Conservation (phyloP, 2,329 filamentous ascomycete genomes). For the Calonectria hawksworthii region DNA sequence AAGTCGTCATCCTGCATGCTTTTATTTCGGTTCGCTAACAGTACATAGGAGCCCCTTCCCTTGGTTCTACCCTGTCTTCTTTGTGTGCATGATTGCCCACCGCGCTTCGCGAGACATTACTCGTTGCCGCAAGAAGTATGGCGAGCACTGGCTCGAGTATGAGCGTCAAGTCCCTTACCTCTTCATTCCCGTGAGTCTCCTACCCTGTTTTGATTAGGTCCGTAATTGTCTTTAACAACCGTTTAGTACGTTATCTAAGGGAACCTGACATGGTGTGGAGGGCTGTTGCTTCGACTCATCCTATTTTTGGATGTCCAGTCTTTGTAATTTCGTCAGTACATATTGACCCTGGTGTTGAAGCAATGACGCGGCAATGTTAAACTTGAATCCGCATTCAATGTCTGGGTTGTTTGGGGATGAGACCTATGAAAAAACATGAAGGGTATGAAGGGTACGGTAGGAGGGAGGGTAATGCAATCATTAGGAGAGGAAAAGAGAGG, state of each 20-base stretch:
- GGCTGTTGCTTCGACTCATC: background rate
- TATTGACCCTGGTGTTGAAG: background rate
- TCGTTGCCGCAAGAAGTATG: conserved; percentile 84
- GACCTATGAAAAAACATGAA: conserved; percentile 6
- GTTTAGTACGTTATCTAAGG: conserved; percentile 59
- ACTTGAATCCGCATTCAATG: background rate
- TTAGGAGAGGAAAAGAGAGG: background rate
- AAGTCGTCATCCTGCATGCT: conserved; percentile 21
- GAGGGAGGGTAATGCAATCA: background rate
- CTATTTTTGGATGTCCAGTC: background rate
- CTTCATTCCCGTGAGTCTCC: conserved; percentile 77
- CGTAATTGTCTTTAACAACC: conserved; percentile 30
- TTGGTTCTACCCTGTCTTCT: conserved; percentile 93
- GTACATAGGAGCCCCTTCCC: conserved; percentile 77
- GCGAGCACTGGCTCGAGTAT: conserved; percentile 85
- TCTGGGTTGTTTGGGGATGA: conserved; percentile 1
- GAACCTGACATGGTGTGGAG: background rate
- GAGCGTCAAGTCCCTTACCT: conserved; percentile 84
- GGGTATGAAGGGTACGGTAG: background rate
- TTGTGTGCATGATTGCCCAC: conserved; percentile 84
- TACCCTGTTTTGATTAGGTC: background rate
- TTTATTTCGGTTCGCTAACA: conserved; percentile 18
- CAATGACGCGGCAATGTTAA: background rate
- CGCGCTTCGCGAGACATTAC: conserved; percentile 83
- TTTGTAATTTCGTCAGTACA: conserved; percentile 19